These are phyloP conservation scores for Boletus barrowsii DNA, from an alignment of 768 basidiomycete species.

Conservation along the genomic window DNA sequence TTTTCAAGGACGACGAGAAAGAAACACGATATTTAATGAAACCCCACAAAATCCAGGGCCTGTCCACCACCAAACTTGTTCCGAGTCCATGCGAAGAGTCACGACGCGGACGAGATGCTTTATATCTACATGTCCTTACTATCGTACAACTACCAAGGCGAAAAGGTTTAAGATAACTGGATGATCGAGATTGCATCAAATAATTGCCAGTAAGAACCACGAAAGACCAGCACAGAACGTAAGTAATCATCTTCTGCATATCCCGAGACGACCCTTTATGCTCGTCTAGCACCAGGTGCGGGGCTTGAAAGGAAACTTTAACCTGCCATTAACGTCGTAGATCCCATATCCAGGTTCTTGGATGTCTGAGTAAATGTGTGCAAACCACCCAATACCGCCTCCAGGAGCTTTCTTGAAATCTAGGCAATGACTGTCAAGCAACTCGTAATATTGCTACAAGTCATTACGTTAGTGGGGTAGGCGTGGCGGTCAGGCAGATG, in stretches of 20 bases:
- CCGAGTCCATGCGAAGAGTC: no score
- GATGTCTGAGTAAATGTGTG: constrained; percentile 70
- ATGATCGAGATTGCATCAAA: neutral
- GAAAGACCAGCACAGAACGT: neutral
- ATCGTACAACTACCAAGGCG: no score
- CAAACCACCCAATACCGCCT: constrained; percentile 79
- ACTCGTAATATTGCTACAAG: constrained; percentile 48
- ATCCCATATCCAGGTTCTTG: constrained; percentile 72
- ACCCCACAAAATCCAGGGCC: no score
- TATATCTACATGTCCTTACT: no score
- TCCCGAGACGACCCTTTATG: neutral
- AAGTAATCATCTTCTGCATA: neutral
- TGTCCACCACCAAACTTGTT: no score
- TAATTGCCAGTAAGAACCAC: neutral
- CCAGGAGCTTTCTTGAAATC: constrained; percentile 56
- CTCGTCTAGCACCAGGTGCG: constrained; percentile 51
- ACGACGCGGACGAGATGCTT: no score
- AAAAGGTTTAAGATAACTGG: neutral
- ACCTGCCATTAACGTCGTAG: constrained; percentile 43
- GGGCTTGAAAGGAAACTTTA: constrained; percentile 65
- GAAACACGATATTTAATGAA: no score
- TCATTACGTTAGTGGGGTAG: neutral
- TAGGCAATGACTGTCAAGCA: constrained; percentile 62
- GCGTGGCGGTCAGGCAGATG: neutral
- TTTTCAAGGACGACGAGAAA: no score